These are phyloP conservation scores for Allomyces macrogynus DNA, from an alignment of 192 early-diverging fungal genomes.

Conservation along the genomic window DNA sequence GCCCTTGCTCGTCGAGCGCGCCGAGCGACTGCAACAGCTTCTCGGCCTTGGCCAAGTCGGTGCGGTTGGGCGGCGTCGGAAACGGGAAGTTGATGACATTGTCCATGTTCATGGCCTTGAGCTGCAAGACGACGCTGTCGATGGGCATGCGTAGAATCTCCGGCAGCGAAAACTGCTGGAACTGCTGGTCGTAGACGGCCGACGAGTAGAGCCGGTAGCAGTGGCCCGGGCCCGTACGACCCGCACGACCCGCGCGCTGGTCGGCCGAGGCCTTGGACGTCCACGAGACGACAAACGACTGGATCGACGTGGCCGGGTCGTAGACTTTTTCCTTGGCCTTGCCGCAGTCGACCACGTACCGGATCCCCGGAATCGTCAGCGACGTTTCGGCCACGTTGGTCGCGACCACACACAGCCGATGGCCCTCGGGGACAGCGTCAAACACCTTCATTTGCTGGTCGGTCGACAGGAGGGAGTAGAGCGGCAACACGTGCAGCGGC, in stretches of 20 bases:
- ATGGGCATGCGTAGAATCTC: slow-evolving; percentile 90
- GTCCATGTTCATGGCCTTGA: slow-evolving; percentile 95
- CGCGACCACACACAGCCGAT: slow-evolving; percentile 78
- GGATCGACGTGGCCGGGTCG: slow-evolving; percentile 66
- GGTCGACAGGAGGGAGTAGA: slow-evolving; percentile 89
- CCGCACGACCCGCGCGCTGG: slow-evolving; percentile 92
- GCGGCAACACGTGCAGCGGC: slow-evolving; percentile 82
- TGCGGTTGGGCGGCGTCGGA: slow-evolving; percentile 69
- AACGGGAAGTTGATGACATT: slow-evolving; percentile 93
- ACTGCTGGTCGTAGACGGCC: slow-evolving; percentile 81
- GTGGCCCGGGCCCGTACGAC: slow-evolving; percentile 86
- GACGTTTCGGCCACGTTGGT: slow-evolving; percentile 99
- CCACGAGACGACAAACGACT: slow-evolving; percentile 80
- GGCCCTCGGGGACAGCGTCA: slow-evolving; percentile 63
- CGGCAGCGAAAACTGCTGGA: slow-evolving; percentile 60
- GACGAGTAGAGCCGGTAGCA: slow-evolving; percentile 89
- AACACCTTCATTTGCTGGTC: slow-evolving; percentile 83
- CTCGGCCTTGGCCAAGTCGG: slow-evolving; percentile 59
- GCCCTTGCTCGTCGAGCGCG: slow-evolving; percentile 45
- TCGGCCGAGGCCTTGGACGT: slow-evolving; percentile 81
- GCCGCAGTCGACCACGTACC: slow-evolving; percentile 87
- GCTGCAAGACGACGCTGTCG: slow-evolving; percentile 85
- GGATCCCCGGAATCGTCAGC: slow-evolving; percentile 85
- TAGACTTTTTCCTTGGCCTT: slow-evolving; percentile 70
- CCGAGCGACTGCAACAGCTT: slow-evolving; percentile 54